These are phyloP conservation scores for Metarhizium anisopliae DNA, from an alignment of 2,329 filamentous ascomycete species.

Conservation along the genomic window DNA sequence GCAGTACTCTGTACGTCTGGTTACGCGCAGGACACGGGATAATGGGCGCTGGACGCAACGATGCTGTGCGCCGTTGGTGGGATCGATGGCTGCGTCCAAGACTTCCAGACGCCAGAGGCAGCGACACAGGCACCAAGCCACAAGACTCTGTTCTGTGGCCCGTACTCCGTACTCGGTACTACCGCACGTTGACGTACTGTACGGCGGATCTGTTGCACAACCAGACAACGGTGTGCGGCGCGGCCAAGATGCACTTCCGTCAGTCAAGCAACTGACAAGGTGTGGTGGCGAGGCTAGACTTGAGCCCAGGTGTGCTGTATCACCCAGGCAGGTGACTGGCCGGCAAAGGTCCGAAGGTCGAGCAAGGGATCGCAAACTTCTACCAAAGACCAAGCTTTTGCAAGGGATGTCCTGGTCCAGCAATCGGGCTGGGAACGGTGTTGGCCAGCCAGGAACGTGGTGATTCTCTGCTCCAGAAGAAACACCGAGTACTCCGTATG, in stretches of 20 bases:
- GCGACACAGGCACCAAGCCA: background rate
- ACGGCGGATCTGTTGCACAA: background rate
- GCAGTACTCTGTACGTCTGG: too few species aligned
- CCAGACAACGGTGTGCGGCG: background rate
- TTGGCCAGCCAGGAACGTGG: background rate
- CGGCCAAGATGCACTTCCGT: conserved; percentile 1
- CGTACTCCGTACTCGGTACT: background rate
- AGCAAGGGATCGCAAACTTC: background rate
- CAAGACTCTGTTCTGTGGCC: background rate
- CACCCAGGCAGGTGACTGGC: background rate
- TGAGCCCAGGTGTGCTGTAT: background rate
- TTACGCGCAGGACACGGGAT: too few species aligned
- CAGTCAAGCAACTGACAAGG: background rate
- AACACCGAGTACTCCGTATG: background rate
- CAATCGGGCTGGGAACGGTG: background rate
- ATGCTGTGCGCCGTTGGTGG: background rate
- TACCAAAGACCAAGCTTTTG: background rate
- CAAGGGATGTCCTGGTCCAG: background rate
- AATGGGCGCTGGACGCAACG: too few species aligned
- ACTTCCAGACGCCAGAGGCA: background rate
- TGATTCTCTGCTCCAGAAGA: background rate
- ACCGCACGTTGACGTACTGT: background rate
- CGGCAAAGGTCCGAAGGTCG: conserved; percentile 5
- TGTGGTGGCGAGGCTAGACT: conserved; percentile 1
- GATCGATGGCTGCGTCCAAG: background rate